Conservation (phyloP, 2,329 filamentous ascomycete species). For the Sclerotinia minor region DNA sequence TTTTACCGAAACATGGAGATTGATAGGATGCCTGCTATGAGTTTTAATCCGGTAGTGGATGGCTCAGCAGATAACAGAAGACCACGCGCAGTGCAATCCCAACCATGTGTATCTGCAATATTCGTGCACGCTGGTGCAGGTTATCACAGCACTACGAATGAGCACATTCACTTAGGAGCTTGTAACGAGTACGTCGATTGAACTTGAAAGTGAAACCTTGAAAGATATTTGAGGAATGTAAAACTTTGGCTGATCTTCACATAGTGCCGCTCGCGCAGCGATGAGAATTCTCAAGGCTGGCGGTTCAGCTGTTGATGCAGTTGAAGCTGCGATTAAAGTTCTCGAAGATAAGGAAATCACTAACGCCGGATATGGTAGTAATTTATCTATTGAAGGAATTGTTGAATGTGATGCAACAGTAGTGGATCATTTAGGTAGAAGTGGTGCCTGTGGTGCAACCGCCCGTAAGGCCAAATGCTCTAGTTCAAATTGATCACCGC, state of each 20-base stretch:
- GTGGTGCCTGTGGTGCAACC: slow-evolving; percentile 89
- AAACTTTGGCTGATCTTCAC: slow-evolving; percentile 24
- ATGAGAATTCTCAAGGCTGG: slow-evolving; percentile 81
- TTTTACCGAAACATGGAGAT: slow-evolving; percentile 10
- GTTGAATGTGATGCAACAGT: slow-evolving; percentile 96
- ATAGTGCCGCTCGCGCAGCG: slow-evolving; percentile 76
- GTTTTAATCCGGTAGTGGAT: slow-evolving; percentile 34
- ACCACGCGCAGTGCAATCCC: slow-evolving; percentile 21
- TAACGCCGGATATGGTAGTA: slow-evolving; percentile 94
- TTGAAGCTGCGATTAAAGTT: slow-evolving; percentile 82
- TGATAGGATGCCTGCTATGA: slow-evolving; percentile 1
- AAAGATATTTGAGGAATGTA: slow-evolving; percentile 28
- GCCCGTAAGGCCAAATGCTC: slow-evolving; percentile 64
- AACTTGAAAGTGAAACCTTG: background rate
- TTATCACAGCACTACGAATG: slow-evolving; percentile 86
- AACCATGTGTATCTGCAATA: slow-evolving; percentile 63
- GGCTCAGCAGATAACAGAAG: slow-evolving; percentile 36
- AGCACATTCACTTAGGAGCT: slow-evolving; percentile 77
- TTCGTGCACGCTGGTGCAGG: slow-evolving; percentile 96
- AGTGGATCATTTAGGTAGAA: slow-evolving; percentile 86
- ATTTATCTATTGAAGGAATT: slow-evolving; percentile 82
- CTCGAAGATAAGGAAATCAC: slow-evolving; percentile 95
- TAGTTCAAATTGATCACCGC: background rate
- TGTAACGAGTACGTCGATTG: slow-evolving; percentile 74
- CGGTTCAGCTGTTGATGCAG: slow-evolving; percentile 79